These are phyloP conservation scores for Russula brevipes DNA, from an alignment of 768 basidiomycete genomes.

Conservation along the genomic window DNA sequence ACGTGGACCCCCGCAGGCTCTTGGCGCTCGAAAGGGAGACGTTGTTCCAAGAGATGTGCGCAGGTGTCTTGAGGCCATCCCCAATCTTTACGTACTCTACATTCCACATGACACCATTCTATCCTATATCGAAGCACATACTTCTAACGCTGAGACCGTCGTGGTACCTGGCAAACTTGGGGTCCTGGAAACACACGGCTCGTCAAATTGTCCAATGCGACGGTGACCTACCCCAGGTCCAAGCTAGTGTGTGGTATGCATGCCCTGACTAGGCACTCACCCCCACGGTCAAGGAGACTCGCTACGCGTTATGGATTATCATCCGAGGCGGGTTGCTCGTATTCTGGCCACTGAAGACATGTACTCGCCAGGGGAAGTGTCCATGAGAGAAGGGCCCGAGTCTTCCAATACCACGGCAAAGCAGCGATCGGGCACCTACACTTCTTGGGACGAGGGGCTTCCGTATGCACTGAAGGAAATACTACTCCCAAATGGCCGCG, in stretches of 20 bases:
- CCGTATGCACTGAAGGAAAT: neutral
- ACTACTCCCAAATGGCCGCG: neutral
- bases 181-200: neutral
- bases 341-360: neutral
- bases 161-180: neutral
- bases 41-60: no score
- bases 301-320: constrained; percentile 3
- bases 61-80: neutral
- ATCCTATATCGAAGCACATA: neutral
- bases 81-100: neutral
- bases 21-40: neutral
- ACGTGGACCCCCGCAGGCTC: neutral
- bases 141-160: neutral
- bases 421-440: neutral
- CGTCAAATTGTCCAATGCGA: neutral
- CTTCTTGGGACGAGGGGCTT: neutral
- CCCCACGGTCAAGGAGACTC: neutral
- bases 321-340: neutral
- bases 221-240: neutral
- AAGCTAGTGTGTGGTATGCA: constrained; percentile 1
- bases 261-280: no score
- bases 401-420: no score
- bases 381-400: neutral
- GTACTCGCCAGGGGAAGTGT: neutral
- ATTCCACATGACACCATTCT: neutral